Evolutionary conservation across 805 yeast species (phyloP).

Genomic region (Metschnikowia vanudenii): DNA sequence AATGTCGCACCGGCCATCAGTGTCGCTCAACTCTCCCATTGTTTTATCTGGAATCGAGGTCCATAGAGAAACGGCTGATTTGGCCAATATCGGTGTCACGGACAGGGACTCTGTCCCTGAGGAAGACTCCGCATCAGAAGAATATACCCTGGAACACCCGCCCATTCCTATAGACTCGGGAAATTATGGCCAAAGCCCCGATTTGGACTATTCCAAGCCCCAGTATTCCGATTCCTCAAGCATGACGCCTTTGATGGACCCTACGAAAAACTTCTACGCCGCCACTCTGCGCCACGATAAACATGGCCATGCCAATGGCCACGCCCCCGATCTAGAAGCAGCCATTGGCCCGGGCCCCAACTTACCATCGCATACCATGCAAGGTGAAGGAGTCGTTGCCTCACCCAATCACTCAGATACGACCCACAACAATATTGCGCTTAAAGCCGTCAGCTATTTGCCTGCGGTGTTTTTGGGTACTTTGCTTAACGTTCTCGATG

Average conservation of each 20-base stretch:
- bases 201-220: constrained; percentile 1
- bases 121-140: constrained; percentile 10
- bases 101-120: constrained; percentile 17
- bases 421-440: constrained; percentile 11
- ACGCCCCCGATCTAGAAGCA: constrained; percentile 5
- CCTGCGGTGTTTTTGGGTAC: constrained; percentile 89
- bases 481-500: constrained; percentile 84
- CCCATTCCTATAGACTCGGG: constrained; percentile 23
- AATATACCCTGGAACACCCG: constrained; percentile 20
- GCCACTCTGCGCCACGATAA: constrained; percentile 5
- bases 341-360: constrained; percentile 12
- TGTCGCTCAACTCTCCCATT: constrained; percentile 38
- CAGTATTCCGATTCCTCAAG: constrained; percentile 8
- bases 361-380: constrained; percentile 5
- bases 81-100: constrained; percentile 56
- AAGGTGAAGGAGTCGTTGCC: not conserved
- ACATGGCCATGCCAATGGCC: not conserved
- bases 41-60: constrained; percentile 49
- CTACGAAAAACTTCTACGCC: constrained; percentile 9
- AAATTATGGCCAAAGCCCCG: not conserved
- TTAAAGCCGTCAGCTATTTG: constrained; percentile 46
- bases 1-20: constrained; percentile 27
- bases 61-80: constrained; percentile 56
- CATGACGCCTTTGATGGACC: constrained; percentile 17
- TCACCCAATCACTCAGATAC: not conserved